Evolutionary conservation across 2,329 filamentous ascomycete genomes (phyloP).

Genomic region (Alternaria brassicicola): DNA sequence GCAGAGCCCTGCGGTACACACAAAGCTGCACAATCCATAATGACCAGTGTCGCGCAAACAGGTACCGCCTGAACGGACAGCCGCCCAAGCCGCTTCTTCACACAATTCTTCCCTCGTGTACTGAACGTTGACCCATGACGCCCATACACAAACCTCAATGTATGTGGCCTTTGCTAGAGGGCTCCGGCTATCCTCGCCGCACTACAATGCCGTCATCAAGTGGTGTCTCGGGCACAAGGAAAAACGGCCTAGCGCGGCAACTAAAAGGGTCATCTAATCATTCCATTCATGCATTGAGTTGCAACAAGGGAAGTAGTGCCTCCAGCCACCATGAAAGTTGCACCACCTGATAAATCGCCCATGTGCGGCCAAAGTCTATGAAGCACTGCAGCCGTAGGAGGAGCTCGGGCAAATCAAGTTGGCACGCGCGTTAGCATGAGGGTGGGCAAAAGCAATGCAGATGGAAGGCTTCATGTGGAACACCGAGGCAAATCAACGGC

Average conservation of each 20-base stretch:
- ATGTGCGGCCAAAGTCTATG: slow-evolving; percentile 13
- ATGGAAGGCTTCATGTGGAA: not conserved
- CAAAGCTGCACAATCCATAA: not conserved
- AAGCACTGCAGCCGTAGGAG: slow-evolving; percentile 15
- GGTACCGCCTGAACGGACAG: not conserved
- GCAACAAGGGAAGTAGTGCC: not conserved
- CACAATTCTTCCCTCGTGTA: not conserved
- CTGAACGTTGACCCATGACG: slow-evolving; percentile 3
- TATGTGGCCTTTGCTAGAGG: not conserved
- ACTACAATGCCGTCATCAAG: slow-evolving; percentile 19
- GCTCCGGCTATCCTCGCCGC: not conserved
- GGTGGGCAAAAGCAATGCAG: not conserved
- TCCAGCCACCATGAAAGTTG: slow-evolving; percentile 10
- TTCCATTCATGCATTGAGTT: not conserved
- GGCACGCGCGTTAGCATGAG: not conserved
- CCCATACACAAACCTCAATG: not conserved
- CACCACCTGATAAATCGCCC: slow-evolving; percentile 29
- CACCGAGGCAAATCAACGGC: not conserved
- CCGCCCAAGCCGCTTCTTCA: not conserved
- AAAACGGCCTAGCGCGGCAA: slow-evolving; percentile 7
- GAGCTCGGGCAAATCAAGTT: slow-evolving; percentile 4
- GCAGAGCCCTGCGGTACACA: slow-evolving; percentile 11
- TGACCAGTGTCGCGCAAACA: not conserved
- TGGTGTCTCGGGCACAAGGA: slow-evolving; percentile 4
- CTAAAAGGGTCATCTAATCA: not conserved